Percentiles rank a stretch among this genome's conserved stretches.
Conservation (phyloP, 2,329 filamentous ascomycete species). For the Cytospora piceae region DNA sequence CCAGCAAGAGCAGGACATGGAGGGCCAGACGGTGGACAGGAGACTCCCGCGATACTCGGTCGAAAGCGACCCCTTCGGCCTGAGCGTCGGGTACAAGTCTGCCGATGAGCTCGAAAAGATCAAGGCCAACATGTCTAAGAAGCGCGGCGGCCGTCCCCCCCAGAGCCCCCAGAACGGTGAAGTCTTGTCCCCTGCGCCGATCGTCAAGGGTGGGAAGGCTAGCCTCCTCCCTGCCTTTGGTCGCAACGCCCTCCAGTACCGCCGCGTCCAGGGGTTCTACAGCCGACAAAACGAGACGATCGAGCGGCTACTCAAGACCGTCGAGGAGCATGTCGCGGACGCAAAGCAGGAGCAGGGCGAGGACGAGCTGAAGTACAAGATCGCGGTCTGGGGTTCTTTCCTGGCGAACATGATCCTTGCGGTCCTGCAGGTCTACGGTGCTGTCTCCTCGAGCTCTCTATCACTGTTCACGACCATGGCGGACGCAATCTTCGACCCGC, state of each 20-base stretch:
- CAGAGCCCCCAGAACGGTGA: conserved; percentile 35
- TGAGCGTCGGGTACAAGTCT: conserved; percentile 78
- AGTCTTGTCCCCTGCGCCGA: conserved; percentile 29
- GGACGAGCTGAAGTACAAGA: conserved; percentile 77
- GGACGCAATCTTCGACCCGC: conserved; percentile 89
- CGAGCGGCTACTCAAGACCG: conserved; percentile 85
- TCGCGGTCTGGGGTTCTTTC: conserved; percentile 70
- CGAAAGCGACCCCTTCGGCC: conserved; percentile 79
- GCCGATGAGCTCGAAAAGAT: conserved; percentile 76
- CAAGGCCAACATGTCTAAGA: conserved; percentile 78
- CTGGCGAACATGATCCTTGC: conserved; percentile 80
- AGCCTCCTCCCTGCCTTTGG: conserved; percentile 38
- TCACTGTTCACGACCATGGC: conserved; percentile 98
- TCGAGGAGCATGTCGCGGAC: conserved; percentile 85
- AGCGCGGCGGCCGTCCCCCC: conserved; percentile 56
- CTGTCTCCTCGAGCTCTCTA: conserved; percentile 83
- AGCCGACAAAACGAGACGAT: conserved; percentile 92
- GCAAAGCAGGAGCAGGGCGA: conserved; percentile 80
- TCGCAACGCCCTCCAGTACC: conserved; percentile 40
- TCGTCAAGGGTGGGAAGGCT: conserved; percentile 26
- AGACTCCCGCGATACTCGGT: conserved; percentile 61
- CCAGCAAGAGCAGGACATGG: conserved; percentile 46
- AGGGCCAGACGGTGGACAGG: conserved; percentile 48
- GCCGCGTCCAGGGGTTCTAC: conserved; percentile 77
- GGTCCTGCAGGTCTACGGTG: conserved; percentile 84